A percentile compares a stretch with the other conserved stretches of the same genome.
Conservation (phyloP, 2,329 filamentous ascomycete species). For the Fusarium circinatum region DNA sequence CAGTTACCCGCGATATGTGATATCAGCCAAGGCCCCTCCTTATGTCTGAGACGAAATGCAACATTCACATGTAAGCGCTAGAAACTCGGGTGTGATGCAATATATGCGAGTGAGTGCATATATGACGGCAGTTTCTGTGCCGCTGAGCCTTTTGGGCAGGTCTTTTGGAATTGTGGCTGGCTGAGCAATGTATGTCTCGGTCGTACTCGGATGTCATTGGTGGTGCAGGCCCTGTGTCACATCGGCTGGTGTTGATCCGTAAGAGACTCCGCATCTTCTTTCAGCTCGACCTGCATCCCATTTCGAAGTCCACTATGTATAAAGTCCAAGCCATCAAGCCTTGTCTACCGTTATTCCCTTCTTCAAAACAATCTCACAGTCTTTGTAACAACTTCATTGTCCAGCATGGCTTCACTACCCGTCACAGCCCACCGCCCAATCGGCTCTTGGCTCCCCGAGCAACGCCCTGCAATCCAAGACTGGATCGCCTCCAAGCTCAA, state of each 20-base stretch:
- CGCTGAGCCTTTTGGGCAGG: background rate
- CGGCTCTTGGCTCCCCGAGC: background rate
- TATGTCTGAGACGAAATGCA: background rate
- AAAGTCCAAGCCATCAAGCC: background rate
- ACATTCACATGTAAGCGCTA: background rate
- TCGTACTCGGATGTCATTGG: background rate
- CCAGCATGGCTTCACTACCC: background rate
- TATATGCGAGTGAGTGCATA: background rate
- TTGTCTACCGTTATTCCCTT: fast-evolving
- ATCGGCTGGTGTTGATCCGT: background rate
- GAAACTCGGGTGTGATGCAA: background rate
- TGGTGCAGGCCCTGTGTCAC: background rate
- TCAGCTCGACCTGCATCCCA: background rate
- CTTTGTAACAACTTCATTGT: fast-evolving
- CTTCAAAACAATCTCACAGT: background rate
- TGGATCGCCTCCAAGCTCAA: background rate
- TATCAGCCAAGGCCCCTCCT: background rate
- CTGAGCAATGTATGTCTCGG: background rate
- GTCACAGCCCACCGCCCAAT: background rate
- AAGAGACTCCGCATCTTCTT: background rate
- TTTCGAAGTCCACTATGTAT: fast-evolving
- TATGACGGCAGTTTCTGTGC: background rate
- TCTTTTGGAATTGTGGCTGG: background rate
- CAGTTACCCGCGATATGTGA: background rate
- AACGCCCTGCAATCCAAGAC: background rate